These are phyloP conservation scores for Hypoxylon sp. DNA, from an alignment of 2,329 filamentous ascomycete species.

Conservation along the genomic window DNA sequence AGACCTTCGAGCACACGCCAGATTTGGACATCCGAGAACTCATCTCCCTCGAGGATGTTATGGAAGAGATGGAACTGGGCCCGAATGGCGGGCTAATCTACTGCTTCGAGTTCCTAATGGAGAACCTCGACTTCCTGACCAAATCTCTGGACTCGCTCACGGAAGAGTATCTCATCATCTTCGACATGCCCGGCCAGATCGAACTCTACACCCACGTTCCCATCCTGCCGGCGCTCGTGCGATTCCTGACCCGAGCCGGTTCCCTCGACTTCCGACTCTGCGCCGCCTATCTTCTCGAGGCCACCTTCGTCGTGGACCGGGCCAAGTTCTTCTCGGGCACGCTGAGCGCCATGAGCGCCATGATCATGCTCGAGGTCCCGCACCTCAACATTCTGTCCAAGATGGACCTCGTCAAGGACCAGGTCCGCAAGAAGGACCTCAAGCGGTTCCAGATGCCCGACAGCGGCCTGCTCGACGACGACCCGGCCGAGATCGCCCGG, in stretches of 20 bases:
- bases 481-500: constrained; percentile 64
- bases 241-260: constrained; percentile 79
- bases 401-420: constrained; percentile 95
- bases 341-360: constrained; percentile 95
- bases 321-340: constrained; percentile 98
- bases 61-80: constrained; percentile 74
- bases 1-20: constrained; percentile 87
- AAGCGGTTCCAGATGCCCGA: constrained; percentile 92
- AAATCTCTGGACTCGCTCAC: constrained; percentile 77
- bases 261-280: constrained; percentile 90
- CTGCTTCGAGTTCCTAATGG: constrained; percentile 76
- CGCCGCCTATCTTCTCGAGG: constrained; percentile 92
- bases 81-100: constrained; percentile 78
- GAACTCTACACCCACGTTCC: constrained; percentile 98
- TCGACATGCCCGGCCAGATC: constrained; percentile 99
- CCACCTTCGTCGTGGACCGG: constrained; percentile 92
- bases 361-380: constrained; percentile 97
- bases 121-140: constrained; percentile 79
- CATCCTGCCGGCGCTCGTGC: constrained; percentile 83
- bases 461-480: constrained; percentile 80
- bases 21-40: constrained; percentile 88
- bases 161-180: constrained; percentile 95
- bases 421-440: constrained; percentile 85
- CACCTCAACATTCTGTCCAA: constrained; percentile 97
- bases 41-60: constrained; percentile 85